Base-by-base conservation (phyloP, 768 basidiomycete genomes). In the Boletus sensibilis region DNA sequence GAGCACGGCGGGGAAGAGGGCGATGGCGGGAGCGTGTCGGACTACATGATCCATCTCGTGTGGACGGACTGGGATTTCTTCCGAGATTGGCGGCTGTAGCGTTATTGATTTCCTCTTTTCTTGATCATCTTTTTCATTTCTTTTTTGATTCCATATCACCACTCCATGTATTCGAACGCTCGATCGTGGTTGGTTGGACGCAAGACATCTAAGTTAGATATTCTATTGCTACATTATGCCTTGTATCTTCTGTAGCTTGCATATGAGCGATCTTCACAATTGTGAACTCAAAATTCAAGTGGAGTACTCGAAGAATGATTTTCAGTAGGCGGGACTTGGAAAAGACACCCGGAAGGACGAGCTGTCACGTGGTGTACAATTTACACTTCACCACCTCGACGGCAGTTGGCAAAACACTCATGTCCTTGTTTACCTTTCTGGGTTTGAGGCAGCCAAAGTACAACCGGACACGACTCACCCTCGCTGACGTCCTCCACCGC, bases 41-140 rank as follows among this genome's bases (percentile, higher is more conserved):
- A 94, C 54, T 94, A 92, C 65, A 94, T 97, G 92, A 75, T 97
- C 31, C 67, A 75, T 16, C 79, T 84, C 61, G 85, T 88, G 25
- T 75, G 79, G 50, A 67, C 64, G 40, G 87, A 92, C 61, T 80
- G 78, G 67, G 85, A 86, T 37, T 86, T 80, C 70, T 93, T 93
- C 74, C 76, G 74, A 55, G 86, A 87, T 41, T 91, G 89, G 88
- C 79, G 84, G 50, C 29, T 87, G 68, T 84, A 69, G 63, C 38
- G 35, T 53, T 61, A 23, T 54, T 41, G 23, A 6, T 53, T 55
- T 18, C 9, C 7, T 25, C 23, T 23, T 43, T 53, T 38, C 21
- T 54, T 37, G 45, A 4, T 52, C 16, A n/a, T 48, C 18, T 46
- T 53, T n/a, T n/a, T 11, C 5, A 12, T 9, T 16, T 40, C 40